Evolutionary conservation across 192 early-diverging fungal genomes (phyloP), one percentile per base, ranked within the genome.

Genomic region (Entophlyctis luteolus): DNA sequence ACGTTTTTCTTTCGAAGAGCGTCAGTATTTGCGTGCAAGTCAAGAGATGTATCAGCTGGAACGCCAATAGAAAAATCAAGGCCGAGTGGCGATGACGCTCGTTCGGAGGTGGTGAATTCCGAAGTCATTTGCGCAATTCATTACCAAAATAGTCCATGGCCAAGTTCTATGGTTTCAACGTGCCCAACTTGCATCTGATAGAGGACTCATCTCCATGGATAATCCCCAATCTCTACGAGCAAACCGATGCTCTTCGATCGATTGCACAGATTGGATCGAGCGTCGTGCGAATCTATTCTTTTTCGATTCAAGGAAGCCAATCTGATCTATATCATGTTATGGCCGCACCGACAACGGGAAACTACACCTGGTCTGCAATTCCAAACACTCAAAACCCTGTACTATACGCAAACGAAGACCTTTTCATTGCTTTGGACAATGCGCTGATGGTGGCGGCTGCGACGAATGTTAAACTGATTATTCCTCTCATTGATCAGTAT

Each of bases 401-500:
- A 8, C 54, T 65, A 25, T 39, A 48, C 27, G 76, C 69, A 63
- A 72, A 75, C 57, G 70, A 75, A 28, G 42, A 27, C 34, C 62
- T 69, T 2, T 76, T 73, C 47, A 66, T 70, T 18, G 75, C 76
- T 10, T 34, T 81, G 58, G 79, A 81, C 48, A 50, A 60, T 10
- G 75, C 75, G 1, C 34, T 81, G 3, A 69, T 63, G 1, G 37
- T 68, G 23, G 79, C 79, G 2, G 8, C 59, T 20, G 36, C 65
- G 2, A 34, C 68, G 20, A 37, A 62, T 6, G 65, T 81, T 6
- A 28, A 73, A 31, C 25, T 82, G 3, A 72, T 82, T 20, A 65
- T 82, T 18, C 80, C 80, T 14, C 60, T 82, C 34, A 70, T 82
- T 60, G 78, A 82, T 65, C 67, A 78, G 20, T 62, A 23, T 2